Conservation (phyloP, 129 eudicot species). For the Dittrichia graveolens region DNA sequence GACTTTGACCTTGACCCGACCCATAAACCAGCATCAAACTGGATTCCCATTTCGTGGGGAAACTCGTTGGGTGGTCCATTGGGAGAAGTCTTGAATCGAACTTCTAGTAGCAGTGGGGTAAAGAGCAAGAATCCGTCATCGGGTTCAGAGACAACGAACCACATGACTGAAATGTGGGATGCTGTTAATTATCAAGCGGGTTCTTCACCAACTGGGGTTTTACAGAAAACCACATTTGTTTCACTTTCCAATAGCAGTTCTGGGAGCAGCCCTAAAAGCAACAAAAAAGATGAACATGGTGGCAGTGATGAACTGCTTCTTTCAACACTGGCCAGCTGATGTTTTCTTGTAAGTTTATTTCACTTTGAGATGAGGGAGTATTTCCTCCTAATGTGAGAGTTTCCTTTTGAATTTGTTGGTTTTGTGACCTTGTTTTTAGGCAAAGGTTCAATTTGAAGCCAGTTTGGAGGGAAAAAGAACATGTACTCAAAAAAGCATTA, state of each 20-base stretch:
- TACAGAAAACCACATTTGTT: conserved; percentile 65
- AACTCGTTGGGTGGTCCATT: conserved; percentile 83
- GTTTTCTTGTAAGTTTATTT: conserved; percentile 39
- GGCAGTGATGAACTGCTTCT: conserved; percentile 52
- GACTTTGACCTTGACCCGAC: conserved; percentile 55
- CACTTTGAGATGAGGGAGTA: conserved; percentile 20
- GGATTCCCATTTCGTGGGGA: conserved; percentile 75
- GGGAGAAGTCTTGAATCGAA: conserved; percentile 69
- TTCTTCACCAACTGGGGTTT: conserved; percentile 80
- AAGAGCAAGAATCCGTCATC: conserved; percentile 33
- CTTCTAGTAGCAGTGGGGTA: conserved; percentile 36
- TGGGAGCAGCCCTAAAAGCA: conserved; percentile 62
- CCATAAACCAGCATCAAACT: conserved; percentile 46
- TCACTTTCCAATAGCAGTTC: conserved; percentile 87
- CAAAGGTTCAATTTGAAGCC: conserved; percentile 23
- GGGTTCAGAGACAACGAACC: conserved; percentile 29
- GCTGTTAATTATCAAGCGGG: conserved; percentile 56
- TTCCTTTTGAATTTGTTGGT: conserved; percentile 28
- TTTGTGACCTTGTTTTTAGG: conserved; percentile 33
- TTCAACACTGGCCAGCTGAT: conserved; percentile 47
- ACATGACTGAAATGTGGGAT: conserved; percentile 50
- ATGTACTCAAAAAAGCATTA: conserved; percentile 10
- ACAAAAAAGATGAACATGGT: conserved; percentile 33
- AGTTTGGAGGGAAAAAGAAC: conserved; percentile 18
- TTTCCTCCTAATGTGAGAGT: neutral